Conservation (phyloP, 169 alveolate genomes). For the Eimeria necatrix region DNA sequence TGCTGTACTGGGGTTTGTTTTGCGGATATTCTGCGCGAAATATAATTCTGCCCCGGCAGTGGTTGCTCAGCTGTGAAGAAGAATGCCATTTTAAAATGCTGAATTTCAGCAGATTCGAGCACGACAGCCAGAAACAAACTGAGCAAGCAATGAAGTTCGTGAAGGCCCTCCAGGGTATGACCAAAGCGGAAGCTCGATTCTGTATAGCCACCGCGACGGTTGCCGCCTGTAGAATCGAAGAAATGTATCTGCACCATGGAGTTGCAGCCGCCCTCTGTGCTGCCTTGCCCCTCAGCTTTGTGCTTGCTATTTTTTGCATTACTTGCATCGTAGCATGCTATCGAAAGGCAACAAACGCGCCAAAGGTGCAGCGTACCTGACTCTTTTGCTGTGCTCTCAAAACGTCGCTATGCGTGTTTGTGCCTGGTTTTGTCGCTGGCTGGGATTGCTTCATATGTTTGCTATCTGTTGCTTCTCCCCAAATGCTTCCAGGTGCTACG, state of each 20-base stretch:
- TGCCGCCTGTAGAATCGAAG: slow-evolving; percentile 35
- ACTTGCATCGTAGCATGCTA: slow-evolving; percentile 8
- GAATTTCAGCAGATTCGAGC: background rate
- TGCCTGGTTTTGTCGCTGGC: too few species aligned
- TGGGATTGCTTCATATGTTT: too few species aligned
- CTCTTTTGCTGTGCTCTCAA: background rate
- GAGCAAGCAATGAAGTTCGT: background rate
- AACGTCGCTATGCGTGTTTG: too few species aligned
- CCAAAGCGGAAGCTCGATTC: background rate
- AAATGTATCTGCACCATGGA: background rate
- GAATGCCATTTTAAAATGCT: background rate
- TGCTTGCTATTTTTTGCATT: background rate
- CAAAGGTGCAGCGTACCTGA: slow-evolving; percentile 17
- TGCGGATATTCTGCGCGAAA: background rate
- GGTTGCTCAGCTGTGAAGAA: background rate
- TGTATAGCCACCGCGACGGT: background rate
- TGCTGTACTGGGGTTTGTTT: slow-evolving; percentile 41
- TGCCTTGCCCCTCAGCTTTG: slow-evolving; percentile 32
- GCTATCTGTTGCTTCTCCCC: too few species aligned
- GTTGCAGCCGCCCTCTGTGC: slow-evolving; percentile 39
- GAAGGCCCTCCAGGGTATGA: background rate
- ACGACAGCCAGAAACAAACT: background rate
- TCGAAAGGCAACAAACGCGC: background rate
- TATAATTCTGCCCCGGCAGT: background rate
- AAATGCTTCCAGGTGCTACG: too few species aligned